A percentile compares a stretch with the other conserved stretches of the same genome.
phyloP scores from a whole-genome alignment of 345 rosid species.

The Mercurialis annua region DNA sequence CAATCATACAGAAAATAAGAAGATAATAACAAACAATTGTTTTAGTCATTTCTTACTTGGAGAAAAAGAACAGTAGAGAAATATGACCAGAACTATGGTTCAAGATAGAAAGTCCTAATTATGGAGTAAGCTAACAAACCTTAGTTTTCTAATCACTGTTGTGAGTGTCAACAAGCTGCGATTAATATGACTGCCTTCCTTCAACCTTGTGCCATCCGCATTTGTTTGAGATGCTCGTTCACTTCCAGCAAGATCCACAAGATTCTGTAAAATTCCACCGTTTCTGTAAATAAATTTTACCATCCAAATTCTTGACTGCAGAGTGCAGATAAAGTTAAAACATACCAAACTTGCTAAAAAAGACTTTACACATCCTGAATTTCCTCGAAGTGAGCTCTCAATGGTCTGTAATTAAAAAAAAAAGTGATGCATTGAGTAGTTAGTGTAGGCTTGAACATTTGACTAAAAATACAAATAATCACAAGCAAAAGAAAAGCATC shows the following conservation, averaged over 20 bases:
- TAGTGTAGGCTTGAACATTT: constrained; percentile 3
- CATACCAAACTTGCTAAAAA: constrained; percentile 88
- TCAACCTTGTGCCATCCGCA: constrained; percentile 72
- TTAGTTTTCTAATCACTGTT: constrained; percentile 90
- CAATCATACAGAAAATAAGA: not conserved
- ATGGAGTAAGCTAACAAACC: constrained; percentile 46
- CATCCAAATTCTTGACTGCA: constrained; percentile 11
- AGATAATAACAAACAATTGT: not conserved
- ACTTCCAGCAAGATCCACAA: constrained; percentile 98
- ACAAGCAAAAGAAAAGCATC: not conserved
- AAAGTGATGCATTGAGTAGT: constrained; percentile 26
- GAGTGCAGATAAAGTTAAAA: constrained; percentile 10
- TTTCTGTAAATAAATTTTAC: constrained; percentile 8
- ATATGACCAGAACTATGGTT: not conserved
- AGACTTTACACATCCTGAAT: constrained; percentile 70
- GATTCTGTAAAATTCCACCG: constrained; percentile 54
- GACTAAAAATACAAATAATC: not conserved
- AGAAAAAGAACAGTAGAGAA: not conserved
- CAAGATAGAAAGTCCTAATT: not conserved
- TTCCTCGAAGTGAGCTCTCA: constrained; percentile 76
- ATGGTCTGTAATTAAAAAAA: constrained; percentile 50
- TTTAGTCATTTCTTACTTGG: not conserved
- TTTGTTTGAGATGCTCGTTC: constrained; percentile 90
- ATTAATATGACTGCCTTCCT: constrained; percentile 95
- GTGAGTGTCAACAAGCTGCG: constrained; percentile 91